These are phyloP conservation scores for Trichoderma asperellum DNA, from an alignment of 2,329 filamentous ascomycete genomes.

Conservation along the genomic window DNA sequence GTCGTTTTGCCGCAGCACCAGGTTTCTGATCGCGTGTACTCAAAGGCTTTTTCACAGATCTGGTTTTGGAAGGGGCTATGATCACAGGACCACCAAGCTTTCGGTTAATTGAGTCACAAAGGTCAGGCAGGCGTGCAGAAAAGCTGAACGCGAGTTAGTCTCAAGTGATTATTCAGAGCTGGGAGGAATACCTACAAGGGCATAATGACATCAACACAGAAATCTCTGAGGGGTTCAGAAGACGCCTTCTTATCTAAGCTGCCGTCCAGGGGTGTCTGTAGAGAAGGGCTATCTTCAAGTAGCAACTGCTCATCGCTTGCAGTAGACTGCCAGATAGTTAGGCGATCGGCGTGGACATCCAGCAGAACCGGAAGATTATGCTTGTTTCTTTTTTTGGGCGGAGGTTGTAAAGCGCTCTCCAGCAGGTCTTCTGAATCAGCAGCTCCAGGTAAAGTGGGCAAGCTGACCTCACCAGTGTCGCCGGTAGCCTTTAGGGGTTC, in stretches of 20 bases:
- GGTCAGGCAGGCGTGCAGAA: conserved; percentile 72
- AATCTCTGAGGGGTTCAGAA: conserved; percentile 70
- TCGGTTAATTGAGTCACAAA: conserved; percentile 71
- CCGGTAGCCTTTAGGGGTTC: conserved; percentile 56
- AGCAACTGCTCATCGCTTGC: conserved; percentile 61
- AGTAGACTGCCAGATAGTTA: conserved; percentile 84
- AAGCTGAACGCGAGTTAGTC: conserved; percentile 60
- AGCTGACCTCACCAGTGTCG: conserved; percentile 49
- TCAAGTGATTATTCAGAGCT: background rate
- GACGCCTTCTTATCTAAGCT: conserved; percentile 48
- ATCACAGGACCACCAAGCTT: conserved; percentile 75
- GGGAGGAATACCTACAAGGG: conserved; percentile 64
- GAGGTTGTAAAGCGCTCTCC: conserved; percentile 37
- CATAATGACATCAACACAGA: conserved; percentile 78
- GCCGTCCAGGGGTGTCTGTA: conserved; percentile 40
- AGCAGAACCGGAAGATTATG: conserved; percentile 68
- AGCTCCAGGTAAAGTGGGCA: conserved; percentile 51
- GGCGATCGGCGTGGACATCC: conserved; percentile 74
- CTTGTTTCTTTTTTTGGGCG: conserved; percentile 60
- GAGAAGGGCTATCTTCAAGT: conserved; percentile 53
- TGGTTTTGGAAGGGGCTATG: conserved; percentile 58
- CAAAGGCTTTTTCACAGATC: conserved; percentile 49
- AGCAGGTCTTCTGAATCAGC: conserved; percentile 35
- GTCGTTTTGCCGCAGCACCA: conserved; percentile 56
- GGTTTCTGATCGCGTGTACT: conserved; percentile 53